Evolutionary conservation across 108 stramenopile species (phyloP), one percentile per base, ranked within the genome.

Genomic region (Skeletonema tropicum): DNA sequence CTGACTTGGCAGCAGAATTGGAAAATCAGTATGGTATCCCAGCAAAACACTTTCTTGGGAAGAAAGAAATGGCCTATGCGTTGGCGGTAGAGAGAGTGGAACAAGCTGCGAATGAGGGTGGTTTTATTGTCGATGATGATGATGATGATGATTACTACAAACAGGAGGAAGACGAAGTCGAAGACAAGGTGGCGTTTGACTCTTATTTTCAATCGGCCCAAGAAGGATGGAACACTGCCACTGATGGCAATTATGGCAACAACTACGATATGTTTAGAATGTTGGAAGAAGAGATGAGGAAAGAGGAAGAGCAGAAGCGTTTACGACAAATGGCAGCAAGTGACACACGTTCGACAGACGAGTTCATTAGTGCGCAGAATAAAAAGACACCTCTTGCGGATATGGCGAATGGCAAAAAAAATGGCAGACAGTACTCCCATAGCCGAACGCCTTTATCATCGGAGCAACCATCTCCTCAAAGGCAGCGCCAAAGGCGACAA

Each of bases 21-120:
- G 80, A 81, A 64, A 69, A 58, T 66, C 72, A 81, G 33, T 74
- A 81, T 58, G 80, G 73, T 3, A 74, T 81, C 32, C 68, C 80
- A 0, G 68, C 80, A 13, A 81, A 81, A 64, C 80, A 81, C 60
- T 81, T 81, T 58, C 52, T 81, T 36, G 80, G 80, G 3, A 74
- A 81, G 61, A 74, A 74, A 63, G 80, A 81, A 35, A 74, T 81
- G 49, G 80, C 80, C 1, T 81, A 81, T 66, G 80, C 80, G 3
- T 58, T 81, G 64, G 80, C 80, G 26, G 80, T 81, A 2, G 80
- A 81, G 62, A 32, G 80, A 33, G 80, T 81, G 5, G 69, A 70
- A 60, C 60, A 67, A 15, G 73, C 60, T 5, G 59, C 60, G 21
- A 62, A 72, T 21, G 71, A 72, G 46, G 61, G 61, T 0, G 71